These are phyloP conservation scores for Cadophora gregata DNA, from an alignment of 2,329 filamentous ascomycete genomes.

Conservation along the genomic window DNA sequence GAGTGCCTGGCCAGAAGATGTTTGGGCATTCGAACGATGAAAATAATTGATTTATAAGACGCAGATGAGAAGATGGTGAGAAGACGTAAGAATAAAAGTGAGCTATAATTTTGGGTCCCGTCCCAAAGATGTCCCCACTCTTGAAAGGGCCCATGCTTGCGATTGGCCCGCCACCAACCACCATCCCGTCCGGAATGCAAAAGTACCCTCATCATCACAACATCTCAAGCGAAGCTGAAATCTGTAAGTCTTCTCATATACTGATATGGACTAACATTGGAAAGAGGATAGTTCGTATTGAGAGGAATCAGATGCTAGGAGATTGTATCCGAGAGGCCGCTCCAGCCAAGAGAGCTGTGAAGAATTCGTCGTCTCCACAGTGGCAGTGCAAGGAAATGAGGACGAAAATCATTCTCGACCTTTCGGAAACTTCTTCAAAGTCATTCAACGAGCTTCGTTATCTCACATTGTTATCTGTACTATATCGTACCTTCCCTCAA, in stretches of 20 bases:
- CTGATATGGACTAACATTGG: not conserved
- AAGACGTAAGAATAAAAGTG: not conserved
- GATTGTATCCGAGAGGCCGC: not conserved
- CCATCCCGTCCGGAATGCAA: not conserved
- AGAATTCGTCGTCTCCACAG: not conserved
- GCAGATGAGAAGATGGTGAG: not conserved
- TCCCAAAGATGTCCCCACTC: not conserved
- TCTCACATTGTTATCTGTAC: too few species aligned
- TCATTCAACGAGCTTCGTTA: too few species aligned
- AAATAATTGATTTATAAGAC: not conserved
- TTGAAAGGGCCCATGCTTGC: not conserved
- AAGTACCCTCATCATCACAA: not conserved
- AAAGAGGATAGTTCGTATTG: not conserved
- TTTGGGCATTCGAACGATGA: not conserved
- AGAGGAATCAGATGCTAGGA: not conserved
- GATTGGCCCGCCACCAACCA: not conserved
- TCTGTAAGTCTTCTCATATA: not conserved
- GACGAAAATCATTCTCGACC: not conserved
- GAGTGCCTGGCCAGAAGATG: not conserved
- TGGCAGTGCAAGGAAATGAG: not conserved
- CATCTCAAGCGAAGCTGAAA: not conserved
- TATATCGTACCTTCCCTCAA: too few species aligned
- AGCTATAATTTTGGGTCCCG: conserved; percentile 11
- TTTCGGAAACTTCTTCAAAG: not conserved
- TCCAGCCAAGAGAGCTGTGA: not conserved